A percentile compares a stretch with the other conserved stretches of the same genome.
Evolutionary conservation across 2,329 filamentous ascomycete genomes (phyloP).

Genomic region (Aspergillus sp.): DNA sequence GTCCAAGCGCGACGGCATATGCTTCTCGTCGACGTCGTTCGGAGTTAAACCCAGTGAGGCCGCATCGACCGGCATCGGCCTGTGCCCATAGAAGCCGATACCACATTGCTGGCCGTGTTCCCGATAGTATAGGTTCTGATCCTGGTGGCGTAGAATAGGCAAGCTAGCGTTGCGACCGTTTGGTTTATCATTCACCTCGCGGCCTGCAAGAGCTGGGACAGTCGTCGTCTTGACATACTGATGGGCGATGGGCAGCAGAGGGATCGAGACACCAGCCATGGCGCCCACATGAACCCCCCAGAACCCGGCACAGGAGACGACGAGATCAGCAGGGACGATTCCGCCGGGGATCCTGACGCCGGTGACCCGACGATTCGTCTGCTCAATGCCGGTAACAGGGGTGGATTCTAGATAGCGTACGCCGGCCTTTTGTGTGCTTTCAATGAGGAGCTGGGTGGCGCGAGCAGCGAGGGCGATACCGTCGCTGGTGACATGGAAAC

Average conservation of each 20-base stretch:
- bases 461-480: slow-evolving; percentile 61
- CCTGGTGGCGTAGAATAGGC: slow-evolving; percentile 63
- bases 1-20: slow-evolving; percentile 63
- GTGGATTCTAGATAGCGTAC: slow-evolving; percentile 59
- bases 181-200: slow-evolving; percentile 39
- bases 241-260: slow-evolving; percentile 61
- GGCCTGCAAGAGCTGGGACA: slow-evolving; percentile 46
- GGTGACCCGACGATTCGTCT: slow-evolving; percentile 51
- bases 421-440: slow-evolving; percentile 57
- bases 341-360: slow-evolving; percentile 54
- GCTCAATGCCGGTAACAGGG: slow-evolving; percentile 58
- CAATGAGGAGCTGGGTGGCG: slow-evolving; percentile 62
- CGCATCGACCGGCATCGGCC: slow-evolving; percentile 60
- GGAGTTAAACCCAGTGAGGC: slow-evolving; percentile 55
- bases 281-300: slow-evolving; percentile 66
- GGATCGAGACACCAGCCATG: slow-evolving; percentile 59
- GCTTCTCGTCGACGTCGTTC: slow-evolving; percentile 54
- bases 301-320: slow-evolving; percentile 64
- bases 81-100: slow-evolving; percentile 65
- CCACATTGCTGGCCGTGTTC: slow-evolving; percentile 64
- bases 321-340: slow-evolving; percentile 57
- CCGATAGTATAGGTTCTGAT: slow-evolving; percentile 64
- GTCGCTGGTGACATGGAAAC: slow-evolving; percentile 60
- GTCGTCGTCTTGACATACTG: slow-evolving; percentile 64
- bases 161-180: slow-evolving; percentile 51